Conservation (phyloP, 1,139 yeast genomes). For the Yamadazyma songkhlaensis region DNA sequence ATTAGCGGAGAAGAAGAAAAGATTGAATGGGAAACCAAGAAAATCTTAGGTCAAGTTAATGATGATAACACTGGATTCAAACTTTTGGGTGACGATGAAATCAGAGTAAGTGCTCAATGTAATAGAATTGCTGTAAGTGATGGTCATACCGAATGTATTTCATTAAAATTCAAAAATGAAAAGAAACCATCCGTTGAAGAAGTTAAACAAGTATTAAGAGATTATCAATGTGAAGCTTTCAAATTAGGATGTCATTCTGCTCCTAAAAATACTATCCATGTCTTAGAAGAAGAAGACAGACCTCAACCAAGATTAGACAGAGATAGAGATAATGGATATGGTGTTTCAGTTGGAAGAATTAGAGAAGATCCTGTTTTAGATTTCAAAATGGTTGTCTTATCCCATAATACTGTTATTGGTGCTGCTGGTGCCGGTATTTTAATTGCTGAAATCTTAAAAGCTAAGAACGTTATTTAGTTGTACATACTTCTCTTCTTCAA, state of each 20-base stretch:
- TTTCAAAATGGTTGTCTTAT: constrained; percentile 90
- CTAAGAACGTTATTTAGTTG: constrained; percentile 63
- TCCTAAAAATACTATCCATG: constrained; percentile 88
- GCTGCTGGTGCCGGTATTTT: constrained; percentile 99
- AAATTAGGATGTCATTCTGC: constrained; percentile 83
- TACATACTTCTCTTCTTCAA: background rate
- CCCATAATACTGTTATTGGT: constrained; percentile 96
- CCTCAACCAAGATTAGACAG: constrained; percentile 99
- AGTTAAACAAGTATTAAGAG: constrained; percentile 65
- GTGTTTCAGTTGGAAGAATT: constrained; percentile 92
- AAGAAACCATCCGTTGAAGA: constrained; percentile 85
- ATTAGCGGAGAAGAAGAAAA: constrained; percentile 98
- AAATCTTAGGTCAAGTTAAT: constrained; percentile 72
- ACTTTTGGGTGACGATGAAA: constrained; percentile 63
- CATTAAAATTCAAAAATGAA: constrained; percentile 75
- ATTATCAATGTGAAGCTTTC: constrained; percentile 83
- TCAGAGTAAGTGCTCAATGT: constrained; percentile 93
- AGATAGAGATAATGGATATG: constrained; percentile 90
- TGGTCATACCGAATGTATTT: constrained; percentile 96
- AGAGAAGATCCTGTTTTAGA: constrained; percentile 93
- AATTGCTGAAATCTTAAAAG: constrained; percentile 86
- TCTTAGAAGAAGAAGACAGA: constrained; percentile 85
- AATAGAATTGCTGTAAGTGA: constrained; percentile 96
- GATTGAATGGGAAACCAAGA: constrained; percentile 97
- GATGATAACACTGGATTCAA: constrained; percentile 56